These are phyloP conservation scores for Fragaria vesca DNA, from an alignment of 306 rosid species.

Conservation along the genomic window DNA sequence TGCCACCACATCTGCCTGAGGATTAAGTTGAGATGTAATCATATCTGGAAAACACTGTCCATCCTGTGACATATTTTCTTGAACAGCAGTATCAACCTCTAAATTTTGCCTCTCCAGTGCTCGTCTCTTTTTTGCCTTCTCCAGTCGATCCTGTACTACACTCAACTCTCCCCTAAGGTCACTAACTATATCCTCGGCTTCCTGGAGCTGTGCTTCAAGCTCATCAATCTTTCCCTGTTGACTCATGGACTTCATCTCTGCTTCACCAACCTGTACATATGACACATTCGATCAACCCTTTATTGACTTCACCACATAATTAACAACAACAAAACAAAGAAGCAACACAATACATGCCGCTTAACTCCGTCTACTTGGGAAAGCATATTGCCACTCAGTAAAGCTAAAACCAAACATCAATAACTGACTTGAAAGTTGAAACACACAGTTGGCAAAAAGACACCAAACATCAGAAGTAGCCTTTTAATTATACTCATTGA, in stretches of 20 bases:
- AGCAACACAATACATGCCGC: background rate
- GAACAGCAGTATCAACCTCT: slow-evolving; percentile 30
- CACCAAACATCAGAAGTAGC: background rate
- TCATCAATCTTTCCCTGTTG: slow-evolving; percentile 72
- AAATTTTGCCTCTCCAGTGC: slow-evolving; percentile 38
- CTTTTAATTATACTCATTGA: background rate
- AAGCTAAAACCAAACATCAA: background rate
- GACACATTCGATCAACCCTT: background rate
- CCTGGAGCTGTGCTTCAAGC: slow-evolving; percentile 88
- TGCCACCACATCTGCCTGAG: slow-evolving; percentile 31
- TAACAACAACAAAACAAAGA: background rate
- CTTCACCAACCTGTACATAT: slow-evolving; percentile 56
- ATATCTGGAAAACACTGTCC: slow-evolving; percentile 18
- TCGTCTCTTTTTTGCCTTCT: slow-evolving; percentile 44
- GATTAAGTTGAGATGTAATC: slow-evolving; percentile 25
- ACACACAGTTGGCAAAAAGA: background rate
- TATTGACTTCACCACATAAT: background rate
- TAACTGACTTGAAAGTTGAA: background rate
- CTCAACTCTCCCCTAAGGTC: slow-evolving; percentile 77
- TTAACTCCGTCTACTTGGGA: slow-evolving; percentile 3
- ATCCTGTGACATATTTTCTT: slow-evolving; percentile 16
- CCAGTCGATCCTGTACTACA: slow-evolving; percentile 62
- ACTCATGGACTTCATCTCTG: slow-evolving; percentile 48
- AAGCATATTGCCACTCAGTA: background rate
- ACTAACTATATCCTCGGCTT: slow-evolving; percentile 81